Percentiles rank a stretch among this genome's conserved stretches.
phyloP scores from a whole-genome alignment of 345 rosid species.

The Stellera chamaejasme region DNA sequence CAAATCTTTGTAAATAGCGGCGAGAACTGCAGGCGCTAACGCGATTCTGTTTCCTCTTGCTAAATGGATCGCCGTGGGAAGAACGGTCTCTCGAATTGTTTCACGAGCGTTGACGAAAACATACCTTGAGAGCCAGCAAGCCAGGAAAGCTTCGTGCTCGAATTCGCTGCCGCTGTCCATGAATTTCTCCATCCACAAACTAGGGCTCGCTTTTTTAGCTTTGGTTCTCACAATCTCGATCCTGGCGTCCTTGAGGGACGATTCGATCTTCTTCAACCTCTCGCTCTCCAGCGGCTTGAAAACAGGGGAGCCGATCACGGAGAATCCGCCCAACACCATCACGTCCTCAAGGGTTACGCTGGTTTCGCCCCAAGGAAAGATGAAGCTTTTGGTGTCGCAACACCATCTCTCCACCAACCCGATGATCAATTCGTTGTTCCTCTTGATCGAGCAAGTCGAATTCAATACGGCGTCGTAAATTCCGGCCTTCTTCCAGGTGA shows the following conservation, averaged over 20 bases:
- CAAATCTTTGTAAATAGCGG: conserved; percentile 23
- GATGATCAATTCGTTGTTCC: conserved; percentile 16
- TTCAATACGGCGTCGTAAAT: conserved; percentile 23
- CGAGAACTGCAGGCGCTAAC: conserved; percentile 25
- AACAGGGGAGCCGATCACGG: conserved; percentile 30
- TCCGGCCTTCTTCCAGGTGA: conserved; percentile 26
- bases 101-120: conserved; percentile 14
- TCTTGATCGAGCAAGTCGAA: conserved; percentile 18
- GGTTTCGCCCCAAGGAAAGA: conserved; percentile 34
- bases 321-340: conserved; percentile 21
- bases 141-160: conserved; percentile 28
- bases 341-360: conserved; percentile 31
- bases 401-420: conserved; percentile 28
- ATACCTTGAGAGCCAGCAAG: conserved; percentile 24
- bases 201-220: conserved; percentile 13
- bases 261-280: conserved; percentile 6
- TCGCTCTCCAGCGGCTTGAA: conserved; percentile 8
- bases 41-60: conserved; percentile 22
- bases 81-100: conserved; percentile 6
- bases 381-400: conserved; percentile 24
- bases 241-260: not conserved
- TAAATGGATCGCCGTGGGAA: conserved; percentile 19
- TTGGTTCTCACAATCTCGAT: conserved; percentile 9
- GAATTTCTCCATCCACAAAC: conserved; percentile 18
- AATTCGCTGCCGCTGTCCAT: conserved; percentile 13